Evolutionary conservation across 1,284 basidiomycete species (phyloP).

Genomic region (Cutaneotrichosporon mucoides): DNA sequence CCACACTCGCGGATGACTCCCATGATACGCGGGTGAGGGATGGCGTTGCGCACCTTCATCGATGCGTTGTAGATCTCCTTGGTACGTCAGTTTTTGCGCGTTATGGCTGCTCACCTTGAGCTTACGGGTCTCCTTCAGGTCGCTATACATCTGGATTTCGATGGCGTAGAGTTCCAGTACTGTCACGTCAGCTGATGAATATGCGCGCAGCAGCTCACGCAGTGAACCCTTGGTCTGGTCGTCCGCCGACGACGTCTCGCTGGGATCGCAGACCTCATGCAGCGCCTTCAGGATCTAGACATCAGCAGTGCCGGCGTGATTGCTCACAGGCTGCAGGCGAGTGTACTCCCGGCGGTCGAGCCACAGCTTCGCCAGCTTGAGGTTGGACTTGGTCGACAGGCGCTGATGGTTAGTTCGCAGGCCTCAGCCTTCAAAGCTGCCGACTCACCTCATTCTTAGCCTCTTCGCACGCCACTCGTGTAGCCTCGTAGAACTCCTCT

Average conservation of each 20-base stretch:
- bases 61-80: constrained; percentile 98
- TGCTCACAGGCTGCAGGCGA: constrained; percentile 69
- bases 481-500: constrained; percentile 92
- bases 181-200: constrained; percentile 17
- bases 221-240: constrained; percentile 50
- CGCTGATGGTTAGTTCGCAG: constrained; percentile 55
- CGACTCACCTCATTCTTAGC: constrained; percentile 93
- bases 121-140: constrained; percentile 90
- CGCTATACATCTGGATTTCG: constrained; percentile 99
- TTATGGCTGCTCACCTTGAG: constrained; percentile 64
- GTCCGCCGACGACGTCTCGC: constrained; percentile 43
- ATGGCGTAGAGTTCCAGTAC: constrained; percentile 94
- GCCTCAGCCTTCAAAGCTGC: not conserved
- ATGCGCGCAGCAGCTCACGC: constrained; percentile 27
- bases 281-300: constrained; percentile 51
- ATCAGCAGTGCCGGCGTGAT: not conserved
- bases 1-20: constrained; percentile 99
- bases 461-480: constrained; percentile 81
- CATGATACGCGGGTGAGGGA: constrained; percentile 97
- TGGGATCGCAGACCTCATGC: constrained; percentile 50
- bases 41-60: constrained; percentile 87
- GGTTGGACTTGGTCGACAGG: constrained; percentile 88
- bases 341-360: constrained; percentile 87
- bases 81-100: not conserved
- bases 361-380: constrained; percentile 97